Conservation (phyloP, 1,284 basidiomycete genomes). For the Boletus nobilissimus region DNA sequence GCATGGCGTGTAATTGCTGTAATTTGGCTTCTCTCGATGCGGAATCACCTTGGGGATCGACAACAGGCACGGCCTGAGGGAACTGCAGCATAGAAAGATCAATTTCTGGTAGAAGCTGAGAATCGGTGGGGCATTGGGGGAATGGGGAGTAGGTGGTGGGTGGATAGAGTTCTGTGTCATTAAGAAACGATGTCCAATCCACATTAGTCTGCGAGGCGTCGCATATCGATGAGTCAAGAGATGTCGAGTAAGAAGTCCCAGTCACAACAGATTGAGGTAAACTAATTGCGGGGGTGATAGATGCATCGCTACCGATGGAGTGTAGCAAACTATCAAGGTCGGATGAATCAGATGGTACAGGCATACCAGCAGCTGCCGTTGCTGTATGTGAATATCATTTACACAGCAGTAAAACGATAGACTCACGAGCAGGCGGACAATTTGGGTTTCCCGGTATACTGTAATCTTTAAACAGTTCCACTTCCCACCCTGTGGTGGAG, state of each 20-base stretch:
- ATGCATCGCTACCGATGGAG: slow-evolving; percentile 16
- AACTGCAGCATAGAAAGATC: slow-evolving; percentile 42
- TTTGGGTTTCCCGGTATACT: slow-evolving; percentile 22
- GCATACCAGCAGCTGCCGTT: not conserved
- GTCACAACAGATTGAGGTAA: not conserved
- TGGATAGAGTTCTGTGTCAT: not conserved
- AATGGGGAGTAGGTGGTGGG: slow-evolving; percentile 14
- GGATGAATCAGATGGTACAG: slow-evolving; percentile 3
- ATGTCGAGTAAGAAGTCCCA: not conserved
- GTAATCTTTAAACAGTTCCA: slow-evolving; percentile 45
- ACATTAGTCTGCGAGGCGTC: slow-evolving; percentile 6
- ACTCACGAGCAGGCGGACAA: slow-evolving; percentile 27
- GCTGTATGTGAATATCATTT: not conserved
- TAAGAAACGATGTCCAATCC: slow-evolving; percentile 38
- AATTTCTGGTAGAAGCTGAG: slow-evolving; percentile 35
- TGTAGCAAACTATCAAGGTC: slow-evolving; percentile 34
- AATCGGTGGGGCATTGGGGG: not conserved
- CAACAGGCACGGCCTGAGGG: slow-evolving; percentile 15
- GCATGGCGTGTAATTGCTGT: slow-evolving; percentile 38
- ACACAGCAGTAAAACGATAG: not conserved
- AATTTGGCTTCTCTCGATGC: slow-evolving; percentile 33
- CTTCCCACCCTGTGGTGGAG: slow-evolving; percentile 33
- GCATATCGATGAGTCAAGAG: slow-evolving; percentile 9
- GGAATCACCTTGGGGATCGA: slow-evolving; percentile 2
- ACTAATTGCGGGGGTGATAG: not conserved